phyloP scores from a whole-genome alignment of 257 asterid species.

The Mitragyna speciosa region DNA sequence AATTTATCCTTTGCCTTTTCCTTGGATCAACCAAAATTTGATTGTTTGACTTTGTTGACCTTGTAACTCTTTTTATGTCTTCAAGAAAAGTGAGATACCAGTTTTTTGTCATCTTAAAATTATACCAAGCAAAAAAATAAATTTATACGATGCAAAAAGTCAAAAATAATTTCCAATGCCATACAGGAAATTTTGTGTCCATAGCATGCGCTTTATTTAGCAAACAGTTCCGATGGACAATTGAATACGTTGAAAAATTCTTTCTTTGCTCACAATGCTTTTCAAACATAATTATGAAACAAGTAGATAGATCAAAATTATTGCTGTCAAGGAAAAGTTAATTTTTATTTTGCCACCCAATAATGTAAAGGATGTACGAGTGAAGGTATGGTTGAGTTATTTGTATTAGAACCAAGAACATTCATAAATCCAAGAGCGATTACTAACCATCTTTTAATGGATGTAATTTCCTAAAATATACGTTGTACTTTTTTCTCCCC shows the following conservation, averaged over 20 bases:
- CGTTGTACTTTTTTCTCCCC: too few species aligned
- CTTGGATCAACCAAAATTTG: constrained; percentile 8
- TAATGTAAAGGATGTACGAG: too few species aligned
- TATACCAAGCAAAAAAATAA: neutral
- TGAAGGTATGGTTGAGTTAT: too few species aligned
- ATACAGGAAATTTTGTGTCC: neutral
- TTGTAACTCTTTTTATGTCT: neutral
- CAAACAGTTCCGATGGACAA: neutral
- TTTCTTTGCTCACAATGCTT: neutral
- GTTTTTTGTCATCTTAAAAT: neutral
- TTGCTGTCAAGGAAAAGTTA: too few species aligned
- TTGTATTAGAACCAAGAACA: too few species aligned
- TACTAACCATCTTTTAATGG: too few species aligned
- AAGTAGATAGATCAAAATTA: neutral
- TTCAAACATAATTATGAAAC: neutral
- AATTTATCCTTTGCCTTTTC: neutral
- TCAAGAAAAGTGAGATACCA: neutral
- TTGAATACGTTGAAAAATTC: neutral
- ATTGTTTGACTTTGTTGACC: constrained; percentile 8
- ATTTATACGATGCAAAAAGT: neutral
- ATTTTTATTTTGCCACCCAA: too few species aligned
- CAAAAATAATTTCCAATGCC: neutral
- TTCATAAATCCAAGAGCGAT: too few species aligned
- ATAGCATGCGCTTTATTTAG: neutral
- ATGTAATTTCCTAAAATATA: too few species aligned